Conservation (phyloP, 208 protist genomes). For the Crithidia mellificae region DNA sequence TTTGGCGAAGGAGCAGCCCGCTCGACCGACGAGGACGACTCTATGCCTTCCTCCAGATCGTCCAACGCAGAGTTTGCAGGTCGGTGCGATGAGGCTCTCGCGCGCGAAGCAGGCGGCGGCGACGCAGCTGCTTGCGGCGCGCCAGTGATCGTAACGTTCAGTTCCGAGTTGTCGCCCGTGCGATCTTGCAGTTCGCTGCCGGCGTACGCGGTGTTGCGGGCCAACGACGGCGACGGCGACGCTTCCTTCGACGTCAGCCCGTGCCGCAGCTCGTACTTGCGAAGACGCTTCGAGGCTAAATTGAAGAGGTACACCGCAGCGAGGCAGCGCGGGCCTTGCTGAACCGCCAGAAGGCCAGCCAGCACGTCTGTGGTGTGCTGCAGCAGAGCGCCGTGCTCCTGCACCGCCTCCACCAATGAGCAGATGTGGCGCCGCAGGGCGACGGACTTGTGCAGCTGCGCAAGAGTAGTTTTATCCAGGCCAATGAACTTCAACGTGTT, state of each 20-base stretch:
- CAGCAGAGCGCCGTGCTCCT: conserved; percentile 46
- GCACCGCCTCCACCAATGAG: conserved; percentile 42
- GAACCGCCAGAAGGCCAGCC: conserved; percentile 40
- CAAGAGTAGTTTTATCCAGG: conserved; percentile 13
- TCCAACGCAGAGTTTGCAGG: conserved; percentile 15
- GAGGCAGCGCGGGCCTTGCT: conserved; percentile 47
- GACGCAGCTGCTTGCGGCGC: conserved; percentile 13
- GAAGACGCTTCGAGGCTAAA: conserved; percentile 40
- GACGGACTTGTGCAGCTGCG: conserved; percentile 28
- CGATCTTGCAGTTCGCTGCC: conserved; percentile 5
- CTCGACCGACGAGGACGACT: neutral
- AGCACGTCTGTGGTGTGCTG: conserved; percentile 50
- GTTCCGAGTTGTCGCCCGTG: conserved; percentile 25
- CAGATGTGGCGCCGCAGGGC: conserved; percentile 50
- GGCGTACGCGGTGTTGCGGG: neutral
- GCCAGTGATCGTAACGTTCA: conserved; percentile 47
- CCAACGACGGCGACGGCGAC: neutral
- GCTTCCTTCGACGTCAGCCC: neutral
- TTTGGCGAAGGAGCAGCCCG: too few species aligned
- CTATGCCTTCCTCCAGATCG: conserved; percentile 25
- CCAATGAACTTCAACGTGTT: neutral
- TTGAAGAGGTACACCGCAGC: conserved; percentile 52
- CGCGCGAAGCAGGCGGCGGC: neutral
- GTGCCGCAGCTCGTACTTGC: conserved; percentile 34
- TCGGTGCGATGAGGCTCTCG: neutral